Evolutionary conservation across 257 asterid genomes (phyloP).

Genomic region (Solanum peruvianum): DNA sequence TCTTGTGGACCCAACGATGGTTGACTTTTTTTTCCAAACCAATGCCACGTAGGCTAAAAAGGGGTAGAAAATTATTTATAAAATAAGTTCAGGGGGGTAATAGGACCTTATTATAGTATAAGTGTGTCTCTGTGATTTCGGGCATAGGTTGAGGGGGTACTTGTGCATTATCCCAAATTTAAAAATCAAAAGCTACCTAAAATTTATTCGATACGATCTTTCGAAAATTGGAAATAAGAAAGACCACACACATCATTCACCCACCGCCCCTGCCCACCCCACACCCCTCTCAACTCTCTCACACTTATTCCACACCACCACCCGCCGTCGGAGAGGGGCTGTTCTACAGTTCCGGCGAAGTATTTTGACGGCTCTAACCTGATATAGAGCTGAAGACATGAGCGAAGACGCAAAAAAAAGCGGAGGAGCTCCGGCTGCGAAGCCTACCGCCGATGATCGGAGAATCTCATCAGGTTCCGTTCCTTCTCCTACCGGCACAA

Average conservation of each 20-base stretch:
- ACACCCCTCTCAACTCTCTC: neutral
- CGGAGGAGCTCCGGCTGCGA: slow-evolving; percentile 38
- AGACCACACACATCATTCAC: neutral
- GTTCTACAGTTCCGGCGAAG: neutral
- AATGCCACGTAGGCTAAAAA: too few species aligned
- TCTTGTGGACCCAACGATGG: too few species aligned
- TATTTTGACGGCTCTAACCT: neutral
- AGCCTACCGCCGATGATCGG: slow-evolving; percentile 44
- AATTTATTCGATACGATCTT: neutral
- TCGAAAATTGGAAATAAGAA: neutral
- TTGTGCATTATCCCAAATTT: too few species aligned
- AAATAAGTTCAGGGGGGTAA: too few species aligned
- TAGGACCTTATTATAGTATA: too few species aligned
- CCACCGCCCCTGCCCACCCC: neutral
- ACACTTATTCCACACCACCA: neutral
- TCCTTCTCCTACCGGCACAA: slow-evolving; percentile 30
- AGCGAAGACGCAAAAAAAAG: slow-evolving; percentile 61
- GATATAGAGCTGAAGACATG: slow-evolving; percentile 18
- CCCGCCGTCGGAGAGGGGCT: neutral
- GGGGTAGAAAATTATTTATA: too few species aligned
- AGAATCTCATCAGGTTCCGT: slow-evolving; percentile 38
- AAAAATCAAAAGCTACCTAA: neutral
- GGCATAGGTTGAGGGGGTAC: too few species aligned
- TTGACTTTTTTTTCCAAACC: too few species aligned
- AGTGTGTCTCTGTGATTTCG: too few species aligned